Evolutionary conservation across 1,284 basidiomycete species (phyloP), one percentile per base, ranked within the genome.

Genomic region (Phenoliferia sp.): DNA sequence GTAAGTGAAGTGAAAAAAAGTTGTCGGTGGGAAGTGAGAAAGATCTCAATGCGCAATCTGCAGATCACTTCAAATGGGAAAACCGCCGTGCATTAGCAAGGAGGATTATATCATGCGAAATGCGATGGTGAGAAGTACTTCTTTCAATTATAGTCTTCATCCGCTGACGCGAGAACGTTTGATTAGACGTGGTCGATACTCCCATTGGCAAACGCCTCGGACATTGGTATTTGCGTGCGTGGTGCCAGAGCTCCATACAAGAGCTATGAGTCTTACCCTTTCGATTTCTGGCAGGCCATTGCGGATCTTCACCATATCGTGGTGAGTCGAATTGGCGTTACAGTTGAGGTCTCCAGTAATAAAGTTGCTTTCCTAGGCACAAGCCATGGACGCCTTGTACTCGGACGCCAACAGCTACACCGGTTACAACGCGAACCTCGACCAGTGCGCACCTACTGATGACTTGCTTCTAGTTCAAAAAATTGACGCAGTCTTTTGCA

Each of bases 61-160:
- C 7, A 69, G 70, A 12, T 75, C 78, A 61, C 76, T 78, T 5
- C 80, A 81, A 71, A 80, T 80, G 77, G 80, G 80, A 63, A 79
- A 80, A 71, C 79, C 80, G 0, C 77, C 77, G 69, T 76, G 76
- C 57, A 77, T 80, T 55, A 69, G 74, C 28, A 79, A 79, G 59
- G 71, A 74, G 35, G 79, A 80, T 67, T 80, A 74, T 70, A 74
- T 80, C 69, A 74, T 80, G 15, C 76, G 79, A 36, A 79, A 78
- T 65, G 76, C 74, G 29, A 68, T 44, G 15, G 39, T 44, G 39
- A 44, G 39, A n/a, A n/a, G n/a, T n/a, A n/a, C n/a, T n/a, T n/a
- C n/a, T n/a, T n/a, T n/a, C n/a, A n/a, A n/a, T n/a, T n/a, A n/a
- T n/a, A n/a, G n/a, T n/a, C n/a, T n/a, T n/a, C n/a, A n/a, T n/a